Evolutionary conservation across 1,139 yeast species (phyloP), one percentile per base, ranked within the genome.

Genomic region (Kodamaea sp.): DNA sequence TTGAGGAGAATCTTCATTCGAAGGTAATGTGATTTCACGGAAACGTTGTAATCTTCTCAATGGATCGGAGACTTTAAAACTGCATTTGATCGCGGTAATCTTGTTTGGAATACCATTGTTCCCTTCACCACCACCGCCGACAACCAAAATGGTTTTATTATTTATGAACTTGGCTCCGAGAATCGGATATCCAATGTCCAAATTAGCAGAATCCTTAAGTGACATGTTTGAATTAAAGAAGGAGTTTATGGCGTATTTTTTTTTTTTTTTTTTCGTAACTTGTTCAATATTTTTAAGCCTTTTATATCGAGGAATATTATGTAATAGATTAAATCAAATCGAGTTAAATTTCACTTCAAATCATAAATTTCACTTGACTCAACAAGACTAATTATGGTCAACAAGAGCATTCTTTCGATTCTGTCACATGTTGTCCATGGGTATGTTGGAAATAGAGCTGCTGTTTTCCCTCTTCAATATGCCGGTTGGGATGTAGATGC

Each of bases 111-210:
- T 79, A 32, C 96, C 97, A 55, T 87, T 72, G 54, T 78, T 82
- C 10, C 95, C 95, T 60, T 87, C 95, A 29, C 97, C 97, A 29
- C 97, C 97, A 33, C 97, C 98, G 31, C 98, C 98, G 5, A 89
- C 79, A 24, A 84, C 85, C 38, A 89, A 61, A 27, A 89, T 60
- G 3, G 82, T 75, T 48, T 72, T 67, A 49, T 81, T 74, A 50
- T 78, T 72, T 39, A 82, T 68, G 57, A 87, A 90, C 47, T 77
- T 75, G 42, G 90, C 81, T 2, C 87, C 94, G 53, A 83, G 85
- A 10, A 88, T 74, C 1, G 98, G 97, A 55, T 84, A 88, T 3
- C 86, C 90, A 34, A 83, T 68, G 52, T 82, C 80, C 42, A 75
- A 59, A 6, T 64, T 55, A 6, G 67, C 70, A 36, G 69, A 60